Conservation (phyloP, 768 basidiomycete genomes). For the Leccinellum luteum region DNA sequence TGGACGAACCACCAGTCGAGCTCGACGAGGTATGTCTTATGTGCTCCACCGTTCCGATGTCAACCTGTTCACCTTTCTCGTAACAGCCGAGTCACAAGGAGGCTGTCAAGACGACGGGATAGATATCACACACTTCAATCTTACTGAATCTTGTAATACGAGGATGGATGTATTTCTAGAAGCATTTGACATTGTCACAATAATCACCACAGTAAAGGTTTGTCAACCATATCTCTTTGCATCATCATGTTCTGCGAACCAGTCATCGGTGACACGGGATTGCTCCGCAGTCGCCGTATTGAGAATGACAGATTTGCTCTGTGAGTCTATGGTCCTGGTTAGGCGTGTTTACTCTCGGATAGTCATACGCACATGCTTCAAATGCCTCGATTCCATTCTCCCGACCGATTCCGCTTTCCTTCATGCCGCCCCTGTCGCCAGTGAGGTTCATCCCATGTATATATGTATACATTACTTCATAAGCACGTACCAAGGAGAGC, state of each 20-base stretch:
- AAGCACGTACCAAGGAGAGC: constrained; percentile 69
- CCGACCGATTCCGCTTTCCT: constrained; percentile 82
- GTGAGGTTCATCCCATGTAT: constrained; percentile 2
- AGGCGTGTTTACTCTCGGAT: not conserved
- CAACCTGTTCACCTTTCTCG: constrained; percentile 1
- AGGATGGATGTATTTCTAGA: constrained; percentile 19
- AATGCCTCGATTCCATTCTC: constrained; percentile 85
- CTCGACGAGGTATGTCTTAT: constrained; percentile 49
- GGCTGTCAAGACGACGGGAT: constrained; percentile 54
- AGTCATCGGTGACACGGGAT: constrained; percentile 62
- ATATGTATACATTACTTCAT: not conserved
- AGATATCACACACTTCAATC: not conserved
- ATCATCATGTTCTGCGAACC: constrained; percentile 64
- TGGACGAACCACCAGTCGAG: constrained; percentile 84
- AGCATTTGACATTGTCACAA: not conserved
- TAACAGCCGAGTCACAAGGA: constrained; percentile 47
- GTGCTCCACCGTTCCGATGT: not conserved
- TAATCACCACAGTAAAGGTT: not conserved
- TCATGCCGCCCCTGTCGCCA: constrained; percentile 78
- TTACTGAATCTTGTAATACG: constrained; percentile 3
- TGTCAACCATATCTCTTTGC: constrained; percentile 63
- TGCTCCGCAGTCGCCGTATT: constrained; percentile 67
- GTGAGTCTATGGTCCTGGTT: constrained; percentile 55
- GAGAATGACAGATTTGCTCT: constrained; percentile 79
- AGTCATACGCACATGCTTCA: constrained; percentile 58